A percentile compares a stretch with the other conserved stretches of the same genome.
Conservation (phyloP, 805 yeast genomes). For the Kodamaea neixiangensis region DNA sequence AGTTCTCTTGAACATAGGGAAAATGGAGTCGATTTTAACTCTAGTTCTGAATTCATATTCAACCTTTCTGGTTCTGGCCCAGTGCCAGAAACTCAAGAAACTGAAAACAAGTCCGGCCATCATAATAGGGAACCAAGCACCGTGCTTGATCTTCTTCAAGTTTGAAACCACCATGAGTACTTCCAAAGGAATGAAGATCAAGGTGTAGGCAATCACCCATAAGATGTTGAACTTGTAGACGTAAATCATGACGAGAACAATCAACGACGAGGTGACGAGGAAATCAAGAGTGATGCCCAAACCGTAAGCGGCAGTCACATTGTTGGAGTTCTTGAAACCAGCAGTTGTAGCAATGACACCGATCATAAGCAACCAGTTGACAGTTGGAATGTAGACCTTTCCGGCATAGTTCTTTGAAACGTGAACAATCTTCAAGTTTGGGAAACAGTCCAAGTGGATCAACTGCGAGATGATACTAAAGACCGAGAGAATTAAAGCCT, state of each 20-base stretch:
- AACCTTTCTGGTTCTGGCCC: slow-evolving; percentile 44
- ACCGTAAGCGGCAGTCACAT: slow-evolving; percentile 62
- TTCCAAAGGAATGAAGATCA: slow-evolving; percentile 51
- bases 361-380: slow-evolving; percentile 52
- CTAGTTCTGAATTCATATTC: slow-evolving; percentile 37
- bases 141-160: slow-evolving; percentile 53
- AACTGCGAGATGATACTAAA: slow-evolving; percentile 54
- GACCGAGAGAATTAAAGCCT: slow-evolving; percentile 58
- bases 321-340: slow-evolving; percentile 50
- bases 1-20: slow-evolving; percentile 24
- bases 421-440: slow-evolving; percentile 47
- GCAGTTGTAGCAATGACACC: slow-evolving; percentile 53
- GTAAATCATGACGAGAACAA: slow-evolving; percentile 46
- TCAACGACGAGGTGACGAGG: slow-evolving; percentile 50
- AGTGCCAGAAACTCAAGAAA: slow-evolving; percentile 50
- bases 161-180: slow-evolving; percentile 48
- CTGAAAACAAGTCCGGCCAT: slow-evolving; percentile 39
- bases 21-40: slow-evolving; percentile 37
- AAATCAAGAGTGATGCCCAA: slow-evolving; percentile 59
- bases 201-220: slow-evolving; percentile 34
- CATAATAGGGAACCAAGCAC: slow-evolving; percentile 64
- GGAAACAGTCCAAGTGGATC: slow-evolving; percentile 56
- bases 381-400: slow-evolving; percentile 52
- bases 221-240: slow-evolving; percentile 43
- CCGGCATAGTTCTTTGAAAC: slow-evolving; percentile 48